phyloP scores from a whole-genome alignment of 1,284 basidiomycete species.

The Irpex sp. region DNA sequence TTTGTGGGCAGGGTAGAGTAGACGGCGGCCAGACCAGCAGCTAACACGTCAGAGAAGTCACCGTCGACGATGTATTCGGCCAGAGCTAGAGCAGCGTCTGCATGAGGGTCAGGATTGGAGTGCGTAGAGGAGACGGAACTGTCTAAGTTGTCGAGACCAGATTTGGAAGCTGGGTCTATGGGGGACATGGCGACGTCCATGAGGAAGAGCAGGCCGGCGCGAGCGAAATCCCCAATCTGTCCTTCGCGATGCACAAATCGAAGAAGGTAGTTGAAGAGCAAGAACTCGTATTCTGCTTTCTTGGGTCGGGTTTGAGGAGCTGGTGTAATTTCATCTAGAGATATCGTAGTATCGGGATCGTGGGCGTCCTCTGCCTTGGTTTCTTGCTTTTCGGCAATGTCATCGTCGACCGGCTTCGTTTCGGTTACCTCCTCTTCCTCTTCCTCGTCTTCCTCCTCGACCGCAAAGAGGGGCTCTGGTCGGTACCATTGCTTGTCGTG shows the following conservation, averaged over 20 bases:
- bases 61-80: conserved; percentile 94
- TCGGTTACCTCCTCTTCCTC: conserved; percentile 38
- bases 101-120: conserved; percentile 57
- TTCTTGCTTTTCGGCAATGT: neutral
- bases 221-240: conserved; percentile 89
- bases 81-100: conserved; percentile 80
- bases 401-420: conserved; percentile 13
- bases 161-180: conserved; percentile 41
- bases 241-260: conserved; percentile 96
- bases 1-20: conserved; percentile 92
- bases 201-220: conserved; percentile 87
- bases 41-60: conserved; percentile 95
- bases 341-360: conserved; percentile 52
- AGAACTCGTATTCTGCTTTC: conserved; percentile 90
- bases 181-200: conserved; percentile 93
- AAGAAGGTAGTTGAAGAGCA: conserved; percentile 93
- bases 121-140: conserved; percentile 23
- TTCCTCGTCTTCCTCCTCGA: conserved; percentile 66
- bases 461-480: conserved; percentile 63
- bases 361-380: conserved; percentile 13
- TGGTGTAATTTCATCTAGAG: conserved; percentile 56
- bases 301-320: conserved; percentile 37
- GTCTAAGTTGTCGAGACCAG: conserved; percentile 32
- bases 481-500: conserved; percentile 86
- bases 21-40: conserved; percentile 90